Evolutionary conservation across 805 yeast genomes (phyloP).

Genomic region (Yarrowia deformans): DNA sequence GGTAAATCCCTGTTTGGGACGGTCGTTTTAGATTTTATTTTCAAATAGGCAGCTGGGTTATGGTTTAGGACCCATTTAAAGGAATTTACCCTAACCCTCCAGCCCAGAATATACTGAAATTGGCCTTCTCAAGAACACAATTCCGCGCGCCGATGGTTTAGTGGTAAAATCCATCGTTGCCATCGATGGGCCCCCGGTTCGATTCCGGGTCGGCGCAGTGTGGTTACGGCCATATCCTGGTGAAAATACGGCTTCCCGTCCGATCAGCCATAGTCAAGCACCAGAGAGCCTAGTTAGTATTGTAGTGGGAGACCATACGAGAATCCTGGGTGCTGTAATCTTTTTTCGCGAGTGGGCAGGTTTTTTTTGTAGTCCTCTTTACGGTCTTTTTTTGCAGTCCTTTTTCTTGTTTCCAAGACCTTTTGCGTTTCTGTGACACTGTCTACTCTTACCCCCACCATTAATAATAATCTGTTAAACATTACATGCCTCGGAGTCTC

Average conservation of each 20-base stretch:
- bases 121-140: neutral
- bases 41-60: neutral
- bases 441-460: neutral
- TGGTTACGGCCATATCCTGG: slow-evolving; percentile 38
- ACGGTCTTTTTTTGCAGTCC: neutral
- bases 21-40: neutral
- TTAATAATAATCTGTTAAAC: slow-evolving; percentile 33
- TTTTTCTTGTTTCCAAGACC: too few relatives aligned
- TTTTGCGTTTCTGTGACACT: too few relatives aligned
- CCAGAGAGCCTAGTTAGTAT: slow-evolving; percentile 38
- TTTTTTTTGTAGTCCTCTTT: neutral
- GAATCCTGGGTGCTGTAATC: slow-evolving; percentile 37
- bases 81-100: neutral
- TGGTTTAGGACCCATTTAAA: neutral
- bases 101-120: neutral
- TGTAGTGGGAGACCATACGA: slow-evolving; percentile 38
- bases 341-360: neutral
- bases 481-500: slow-evolving; percentile 22
- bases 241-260: slow-evolving; percentile 34
- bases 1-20: neutral
- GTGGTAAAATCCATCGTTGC: slow-evolving; percentile 38
- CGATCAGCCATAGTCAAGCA: slow-evolving; percentile 38
- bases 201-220: slow-evolving; percentile 38
- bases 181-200: slow-evolving; percentile 39
- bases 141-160: slow-evolving; percentile 32